These are phyloP conservation scores for Saururus chinensis DNA, from an alignment of 164 flowering plant species.

Conservation along the genomic window DNA sequence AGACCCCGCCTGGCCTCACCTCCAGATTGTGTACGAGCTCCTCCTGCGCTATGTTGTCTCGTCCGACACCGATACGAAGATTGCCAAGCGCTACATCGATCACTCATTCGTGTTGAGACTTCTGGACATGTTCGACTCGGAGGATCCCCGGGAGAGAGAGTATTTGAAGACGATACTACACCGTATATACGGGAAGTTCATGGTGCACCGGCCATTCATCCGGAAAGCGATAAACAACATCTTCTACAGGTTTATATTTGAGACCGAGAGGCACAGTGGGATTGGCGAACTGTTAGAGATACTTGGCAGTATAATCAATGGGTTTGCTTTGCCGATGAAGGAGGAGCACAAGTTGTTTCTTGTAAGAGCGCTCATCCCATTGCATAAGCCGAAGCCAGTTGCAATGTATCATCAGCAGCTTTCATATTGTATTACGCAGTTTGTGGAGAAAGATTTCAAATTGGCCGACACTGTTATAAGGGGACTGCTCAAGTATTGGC, in stretches of 20 bases:
- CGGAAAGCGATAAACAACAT: conserved; percentile 42
- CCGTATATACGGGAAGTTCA: conserved; percentile 43
- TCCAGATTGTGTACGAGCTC: conserved; percentile 38
- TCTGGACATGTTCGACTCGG: conserved; percentile 44
- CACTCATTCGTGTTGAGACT: conserved; percentile 37
- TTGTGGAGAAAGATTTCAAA: conserved; percentile 36
- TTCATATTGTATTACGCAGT: conserved; percentile 41
- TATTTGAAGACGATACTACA: conserved; percentile 44
- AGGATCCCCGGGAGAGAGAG: conserved; percentile 47
- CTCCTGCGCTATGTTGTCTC: conserved; percentile 35
- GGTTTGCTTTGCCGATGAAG: conserved; percentile 48
- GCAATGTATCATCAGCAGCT: conserved; percentile 40
- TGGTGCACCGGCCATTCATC: conserved; percentile 47
- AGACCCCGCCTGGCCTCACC: conserved; percentile 55
- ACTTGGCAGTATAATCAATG: conserved; percentile 44
- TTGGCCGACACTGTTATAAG: conserved; percentile 39
- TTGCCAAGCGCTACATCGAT: conserved; percentile 42
- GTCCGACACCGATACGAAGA: conserved; percentile 37
- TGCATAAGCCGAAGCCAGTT: conserved; percentile 39
- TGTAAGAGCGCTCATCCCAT: conserved; percentile 41
- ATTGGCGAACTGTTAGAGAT: conserved; percentile 47
- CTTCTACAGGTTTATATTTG: conserved; percentile 41
- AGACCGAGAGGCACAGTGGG: conserved; percentile 43
- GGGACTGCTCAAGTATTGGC: conserved; percentile 50
- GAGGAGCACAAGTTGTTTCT: conserved; percentile 53